phyloP scores from a whole-genome alignment of 2,329 filamentous ascomycete genomes.

The Aspergillus fumigatiaffinis region DNA sequence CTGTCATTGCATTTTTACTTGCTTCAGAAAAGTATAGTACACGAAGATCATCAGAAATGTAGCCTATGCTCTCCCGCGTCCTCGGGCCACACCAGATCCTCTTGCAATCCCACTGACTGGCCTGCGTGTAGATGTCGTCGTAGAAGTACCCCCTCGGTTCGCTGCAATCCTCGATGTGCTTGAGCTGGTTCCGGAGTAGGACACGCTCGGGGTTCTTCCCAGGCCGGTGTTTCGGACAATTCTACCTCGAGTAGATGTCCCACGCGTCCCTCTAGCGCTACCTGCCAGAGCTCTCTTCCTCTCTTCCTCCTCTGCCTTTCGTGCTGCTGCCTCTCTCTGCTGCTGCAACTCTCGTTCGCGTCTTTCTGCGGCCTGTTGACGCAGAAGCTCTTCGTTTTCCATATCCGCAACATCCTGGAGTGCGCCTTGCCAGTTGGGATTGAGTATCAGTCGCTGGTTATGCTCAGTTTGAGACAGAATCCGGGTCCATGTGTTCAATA shows the following conservation, averaged over 20 bases:
- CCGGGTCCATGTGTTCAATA: slow-evolving; percentile 92
- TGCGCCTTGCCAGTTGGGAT: slow-evolving; percentile 85
- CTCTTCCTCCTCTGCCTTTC: slow-evolving; percentile 49
- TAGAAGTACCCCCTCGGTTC: slow-evolving; percentile 25
- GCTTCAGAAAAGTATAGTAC: slow-evolving; percentile 16
- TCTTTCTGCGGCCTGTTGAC: slow-evolving; percentile 73
- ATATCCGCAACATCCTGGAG: slow-evolving; percentile 80
- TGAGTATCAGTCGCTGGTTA: slow-evolving; percentile 85
- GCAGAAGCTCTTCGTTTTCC: slow-evolving; percentile 71
- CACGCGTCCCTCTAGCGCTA: slow-evolving; percentile 30
- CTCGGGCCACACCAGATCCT: slow-evolving; percentile 33
- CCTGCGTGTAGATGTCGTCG: slow-evolving; percentile 33
- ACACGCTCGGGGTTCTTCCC: slow-evolving; percentile 35
- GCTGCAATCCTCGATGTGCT: slow-evolving; percentile 26
- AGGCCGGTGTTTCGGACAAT: slow-evolving; percentile 29
- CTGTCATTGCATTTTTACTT: slow-evolving; percentile 10
- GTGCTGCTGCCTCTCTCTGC: slow-evolving; percentile 64
- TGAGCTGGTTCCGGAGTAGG: slow-evolving; percentile 21
- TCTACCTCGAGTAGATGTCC: slow-evolving; percentile 28
- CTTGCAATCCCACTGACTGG: slow-evolving; percentile 39
- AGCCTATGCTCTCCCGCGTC: slow-evolving; percentile 28
- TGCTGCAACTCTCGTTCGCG: slow-evolving; percentile 74
- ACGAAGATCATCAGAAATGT: neutral
- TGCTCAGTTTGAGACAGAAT: slow-evolving; percentile 97
- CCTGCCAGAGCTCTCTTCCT: slow-evolving; percentile 35